phyloP scores from a whole-genome alignment of 768 basidiomycete species.

The Rossbeevera mucosa region DNA sequence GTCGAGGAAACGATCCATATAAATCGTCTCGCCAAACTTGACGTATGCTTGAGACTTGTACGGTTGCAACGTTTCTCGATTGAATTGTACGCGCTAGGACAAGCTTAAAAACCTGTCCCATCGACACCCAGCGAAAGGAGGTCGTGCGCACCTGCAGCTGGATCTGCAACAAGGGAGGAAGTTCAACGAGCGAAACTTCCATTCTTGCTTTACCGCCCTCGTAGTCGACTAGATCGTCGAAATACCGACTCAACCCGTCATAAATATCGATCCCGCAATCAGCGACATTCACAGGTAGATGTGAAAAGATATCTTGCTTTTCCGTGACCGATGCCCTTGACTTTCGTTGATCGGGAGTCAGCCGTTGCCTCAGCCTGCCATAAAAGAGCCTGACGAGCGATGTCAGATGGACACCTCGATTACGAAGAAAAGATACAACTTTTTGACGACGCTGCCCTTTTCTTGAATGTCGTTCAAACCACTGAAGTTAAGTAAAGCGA shows the following conservation, averaged over 20 bases:
- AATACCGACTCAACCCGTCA: conserved; percentile 88
- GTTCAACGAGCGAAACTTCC: conserved; percentile 79
- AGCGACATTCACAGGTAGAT: conserved; percentile 88
- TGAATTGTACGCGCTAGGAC: conserved; percentile 84
- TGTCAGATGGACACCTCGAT: conserved; percentile 1
- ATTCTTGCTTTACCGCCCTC: conserved; percentile 83
- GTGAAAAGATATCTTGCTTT: conserved; percentile 90
- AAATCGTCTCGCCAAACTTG: conserved; percentile 80
- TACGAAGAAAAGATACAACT: conserved; percentile 39
- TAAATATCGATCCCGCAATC: conserved; percentile 90
- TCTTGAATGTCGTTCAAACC: conserved; percentile 36
- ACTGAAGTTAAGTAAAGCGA: conserved; percentile 76
- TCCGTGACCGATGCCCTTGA: conserved; percentile 63
- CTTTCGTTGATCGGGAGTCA: conserved; percentile 35
- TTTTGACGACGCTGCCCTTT: conserved; percentile 80
- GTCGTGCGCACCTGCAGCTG: conserved; percentile 75
- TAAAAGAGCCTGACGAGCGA: conserved; percentile 68
- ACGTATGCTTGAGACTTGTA: conserved; percentile 97
- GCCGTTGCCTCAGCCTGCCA: conserved; percentile 73
- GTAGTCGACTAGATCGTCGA: conserved; percentile 84
- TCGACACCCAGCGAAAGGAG: background rate
- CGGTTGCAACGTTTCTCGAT: conserved; percentile 83
- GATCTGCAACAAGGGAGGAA: conserved; percentile 89
- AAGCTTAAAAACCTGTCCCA: conserved; percentile 4
- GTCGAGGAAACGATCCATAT: conserved; percentile 90